Percentiles rank a stretch among this genome's conserved stretches.
Conservation (phyloP, 2,329 filamentous ascomycete species). For the Neopestalotiopsis clavispora region DNA sequence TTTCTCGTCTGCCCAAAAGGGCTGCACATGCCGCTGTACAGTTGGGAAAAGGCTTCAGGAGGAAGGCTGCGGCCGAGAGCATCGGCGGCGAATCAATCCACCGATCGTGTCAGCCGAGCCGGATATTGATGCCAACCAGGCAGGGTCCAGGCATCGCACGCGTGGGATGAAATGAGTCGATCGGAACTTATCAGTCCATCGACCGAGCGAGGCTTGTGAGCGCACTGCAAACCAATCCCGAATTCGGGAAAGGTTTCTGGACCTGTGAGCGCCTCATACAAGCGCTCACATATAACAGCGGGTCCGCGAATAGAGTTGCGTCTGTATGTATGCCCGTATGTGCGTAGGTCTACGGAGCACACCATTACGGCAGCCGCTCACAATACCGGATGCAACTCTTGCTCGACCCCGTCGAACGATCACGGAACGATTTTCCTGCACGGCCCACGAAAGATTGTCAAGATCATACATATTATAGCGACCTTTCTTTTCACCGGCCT, state of each 20-base stretch:
- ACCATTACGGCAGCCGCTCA: slow-evolving; percentile 3
- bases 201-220: neutral
- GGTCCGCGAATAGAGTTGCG: slow-evolving; percentile 8
- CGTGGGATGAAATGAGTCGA: slow-evolving; percentile 5
- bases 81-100: slow-evolving; percentile 4
- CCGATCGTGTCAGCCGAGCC: slow-evolving; percentile 5
- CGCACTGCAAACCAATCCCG: neutral
- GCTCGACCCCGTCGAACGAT: slow-evolving; percentile 11
- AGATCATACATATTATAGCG: neutral
- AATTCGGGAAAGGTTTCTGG: neutral
- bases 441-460: slow-evolving; percentile 4
- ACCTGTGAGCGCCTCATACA: neutral
- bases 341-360: too few relatives aligned
- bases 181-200: slow-evolving; percentile 7
- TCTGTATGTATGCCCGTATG: neutral
- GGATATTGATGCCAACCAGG: neutral
- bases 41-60: neutral
- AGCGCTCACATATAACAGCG: neutral
- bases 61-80: neutral
- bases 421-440: slow-evolving; percentile 9
- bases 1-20: neutral
- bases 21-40: neutral
- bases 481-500: neutral
- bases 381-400: slow-evolving; percentile 11
- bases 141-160: neutral